A percentile compares a stretch with the other conserved stretches of the same genome.
phyloP scores from a whole-genome alignment of 345 rosid genomes.

The Ceriops zippeliana region DNA sequence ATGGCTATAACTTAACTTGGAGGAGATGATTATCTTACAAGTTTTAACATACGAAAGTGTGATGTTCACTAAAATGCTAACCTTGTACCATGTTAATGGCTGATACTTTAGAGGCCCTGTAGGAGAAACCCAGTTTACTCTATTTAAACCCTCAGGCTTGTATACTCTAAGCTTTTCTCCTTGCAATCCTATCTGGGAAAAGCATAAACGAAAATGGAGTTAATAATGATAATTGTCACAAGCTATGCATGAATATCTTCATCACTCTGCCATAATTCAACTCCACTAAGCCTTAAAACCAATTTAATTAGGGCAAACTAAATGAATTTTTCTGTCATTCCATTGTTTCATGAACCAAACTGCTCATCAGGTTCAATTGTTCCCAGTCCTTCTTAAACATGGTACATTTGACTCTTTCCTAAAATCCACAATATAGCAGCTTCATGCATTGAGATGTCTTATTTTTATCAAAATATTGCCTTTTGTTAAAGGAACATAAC shows the following conservation, averaged over 20 bases:
- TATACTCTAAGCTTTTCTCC: constrained; percentile 73
- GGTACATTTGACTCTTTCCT: too few relatives aligned
- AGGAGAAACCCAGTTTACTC: constrained; percentile 62
- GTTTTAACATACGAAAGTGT: constrained; percentile 5
- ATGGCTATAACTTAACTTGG: neutral
- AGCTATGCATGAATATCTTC: constrained; percentile 3
- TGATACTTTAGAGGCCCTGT: constrained; percentile 60
- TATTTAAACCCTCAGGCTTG: constrained; percentile 44
- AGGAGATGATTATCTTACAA: neutral
- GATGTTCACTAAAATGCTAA: constrained; percentile 17
- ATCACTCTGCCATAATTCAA: neutral
- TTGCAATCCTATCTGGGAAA: constrained; percentile 62
- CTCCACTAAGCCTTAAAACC: too few relatives aligned
- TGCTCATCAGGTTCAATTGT: too few relatives aligned
- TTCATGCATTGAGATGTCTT: too few relatives aligned
- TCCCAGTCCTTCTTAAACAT: too few relatives aligned
- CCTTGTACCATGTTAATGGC: constrained; percentile 96
- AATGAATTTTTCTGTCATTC: too few relatives aligned
- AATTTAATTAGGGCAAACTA: too few relatives aligned
- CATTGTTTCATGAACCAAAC: too few relatives aligned
- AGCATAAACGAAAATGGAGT: constrained; percentile 9
- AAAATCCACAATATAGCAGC: too few relatives aligned
- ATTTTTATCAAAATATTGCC: too few relatives aligned
- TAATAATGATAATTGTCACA: constrained; percentile 1
- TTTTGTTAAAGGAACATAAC: neutral